Conservation (phyloP, 78 protist genomes). For the Planoprotostelium fungivorum region DNA sequence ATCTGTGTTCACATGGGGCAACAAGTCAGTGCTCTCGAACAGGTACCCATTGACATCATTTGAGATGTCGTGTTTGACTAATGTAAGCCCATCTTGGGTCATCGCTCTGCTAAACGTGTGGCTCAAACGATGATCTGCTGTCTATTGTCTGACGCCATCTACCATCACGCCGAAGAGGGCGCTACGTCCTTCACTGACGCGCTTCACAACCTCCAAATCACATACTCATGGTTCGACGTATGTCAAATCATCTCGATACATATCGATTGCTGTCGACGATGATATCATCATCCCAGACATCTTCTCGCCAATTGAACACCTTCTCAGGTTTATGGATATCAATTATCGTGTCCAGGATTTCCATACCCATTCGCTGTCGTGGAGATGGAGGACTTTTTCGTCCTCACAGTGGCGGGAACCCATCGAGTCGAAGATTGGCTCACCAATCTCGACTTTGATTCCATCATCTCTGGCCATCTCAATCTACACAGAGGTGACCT, state of each 20-base stretch:
- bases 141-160: not conserved
- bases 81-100: not conserved
- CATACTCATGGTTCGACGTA: not conserved
- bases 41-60: not conserved
- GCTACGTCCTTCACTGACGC: not conserved
- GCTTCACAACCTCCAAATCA: not conserved
- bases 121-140: not conserved
- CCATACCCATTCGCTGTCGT: not conserved
- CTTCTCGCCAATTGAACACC: too few species aligned
- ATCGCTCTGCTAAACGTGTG: not conserved
- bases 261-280: not conserved
- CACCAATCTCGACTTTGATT: not conserved
- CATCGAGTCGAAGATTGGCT: not conserved
- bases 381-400: not conserved
- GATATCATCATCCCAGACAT: not conserved
- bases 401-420: not conserved
- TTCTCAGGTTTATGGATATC: not conserved
- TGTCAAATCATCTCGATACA: too few species aligned
- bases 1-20: too few species aligned
- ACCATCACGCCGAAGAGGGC: not conserved
- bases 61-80: not conserved
- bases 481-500: not conserved
- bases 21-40: not conserved
- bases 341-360: not conserved
- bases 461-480: not conserved